These are phyloP conservation scores for Stylonectria norvegica DNA, from an alignment of 2,329 filamentous ascomycete genomes.

Conservation along the genomic window DNA sequence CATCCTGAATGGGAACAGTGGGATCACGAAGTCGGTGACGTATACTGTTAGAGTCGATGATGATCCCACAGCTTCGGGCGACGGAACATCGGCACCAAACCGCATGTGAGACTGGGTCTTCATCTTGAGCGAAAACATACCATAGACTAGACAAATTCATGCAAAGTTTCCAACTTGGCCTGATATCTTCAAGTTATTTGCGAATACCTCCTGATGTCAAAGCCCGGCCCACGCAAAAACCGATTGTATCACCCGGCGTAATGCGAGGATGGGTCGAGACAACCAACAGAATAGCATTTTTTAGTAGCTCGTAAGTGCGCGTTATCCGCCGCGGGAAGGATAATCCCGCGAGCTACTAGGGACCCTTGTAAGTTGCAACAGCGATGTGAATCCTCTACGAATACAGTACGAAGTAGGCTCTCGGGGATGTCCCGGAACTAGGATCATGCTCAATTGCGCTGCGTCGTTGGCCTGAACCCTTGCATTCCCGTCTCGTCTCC, in stretches of 20 bases:
- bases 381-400: too few relatives aligned
- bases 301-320: not conserved
- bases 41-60: conserved; percentile 40
- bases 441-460: not conserved
- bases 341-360: not conserved
- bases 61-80: not conserved
- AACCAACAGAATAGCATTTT: not conserved
- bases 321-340: not conserved
- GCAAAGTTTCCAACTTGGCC: too few relatives aligned
- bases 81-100: not conserved
- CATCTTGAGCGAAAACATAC: too few relatives aligned
- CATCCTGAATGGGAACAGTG: conserved; percentile 33
- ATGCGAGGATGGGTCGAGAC: not conserved
- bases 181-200: too few relatives aligned
- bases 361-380: not conserved
- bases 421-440: not conserved
- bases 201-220: too few relatives aligned
- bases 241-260: too few relatives aligned
- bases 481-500: too few relatives aligned
- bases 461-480: not conserved
- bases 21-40: conserved; percentile 41
- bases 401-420: too few relatives aligned
- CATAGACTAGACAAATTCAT: too few relatives aligned
- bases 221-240: too few relatives aligned
- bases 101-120: not conserved